phyloP scores from a whole-genome alignment of 148 eudicot species.

The Dysphania ambrosioides region DNA sequence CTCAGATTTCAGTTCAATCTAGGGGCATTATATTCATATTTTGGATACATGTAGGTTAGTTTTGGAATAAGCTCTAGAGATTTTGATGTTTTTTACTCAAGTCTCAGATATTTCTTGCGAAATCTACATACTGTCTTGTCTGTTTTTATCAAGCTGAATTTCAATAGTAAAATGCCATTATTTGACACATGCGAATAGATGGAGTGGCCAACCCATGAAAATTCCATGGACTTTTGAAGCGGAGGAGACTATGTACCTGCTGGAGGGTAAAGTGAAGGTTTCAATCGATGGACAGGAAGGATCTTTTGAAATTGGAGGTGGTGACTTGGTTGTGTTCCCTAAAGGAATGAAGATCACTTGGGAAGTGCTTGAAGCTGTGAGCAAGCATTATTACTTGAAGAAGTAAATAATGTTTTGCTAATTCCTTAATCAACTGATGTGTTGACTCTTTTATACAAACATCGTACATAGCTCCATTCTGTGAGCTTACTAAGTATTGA shows the following conservation, averaged over 20 bases:
- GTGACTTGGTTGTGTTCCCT: slow-evolving; percentile 44
- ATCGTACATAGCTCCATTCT: background rate
- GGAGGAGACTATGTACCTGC: slow-evolving; percentile 45
- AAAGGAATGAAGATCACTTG: slow-evolving; percentile 43
- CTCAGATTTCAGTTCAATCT: background rate
- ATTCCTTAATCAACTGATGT: too few species aligned
- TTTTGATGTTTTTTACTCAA: background rate
- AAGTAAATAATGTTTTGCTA: slow-evolving; percentile 24
- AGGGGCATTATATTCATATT: too few species aligned
- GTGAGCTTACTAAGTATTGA: background rate
- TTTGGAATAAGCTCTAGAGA: background rate
- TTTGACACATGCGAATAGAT: slow-evolving; percentile 24
- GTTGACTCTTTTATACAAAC: background rate
- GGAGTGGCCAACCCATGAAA: slow-evolving; percentile 30
- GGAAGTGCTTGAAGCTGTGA: slow-evolving; percentile 41
- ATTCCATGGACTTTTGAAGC: slow-evolving; percentile 44
- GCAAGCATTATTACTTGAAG: slow-evolving; percentile 33
- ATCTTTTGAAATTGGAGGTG: slow-evolving; percentile 32
- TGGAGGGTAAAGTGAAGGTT: slow-evolving; percentile 43
- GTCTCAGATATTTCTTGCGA: background rate
- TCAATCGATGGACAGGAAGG: slow-evolving; percentile 39
- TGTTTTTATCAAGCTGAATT: slow-evolving; percentile 1
- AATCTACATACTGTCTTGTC: background rate
- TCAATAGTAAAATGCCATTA: background rate
- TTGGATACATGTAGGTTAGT: background rate